Evolutionary conservation across 441 rosid species (phyloP).

Genomic region (Eruca vesicaria): DNA sequence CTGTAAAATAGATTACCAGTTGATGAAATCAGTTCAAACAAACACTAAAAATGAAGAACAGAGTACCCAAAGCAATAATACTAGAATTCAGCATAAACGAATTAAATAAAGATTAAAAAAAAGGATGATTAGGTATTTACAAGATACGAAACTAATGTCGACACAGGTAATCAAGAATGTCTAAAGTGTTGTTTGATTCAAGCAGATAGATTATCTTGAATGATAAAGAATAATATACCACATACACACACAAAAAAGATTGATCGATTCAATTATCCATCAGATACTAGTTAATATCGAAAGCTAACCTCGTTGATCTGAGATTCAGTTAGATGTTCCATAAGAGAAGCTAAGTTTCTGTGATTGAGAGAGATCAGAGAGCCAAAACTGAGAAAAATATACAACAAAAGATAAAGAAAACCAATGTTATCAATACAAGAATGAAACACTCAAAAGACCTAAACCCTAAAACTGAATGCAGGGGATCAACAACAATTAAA

Average conservation of each 20-base stretch:
- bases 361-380: background rate
- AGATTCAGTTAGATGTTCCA: conserved; percentile 19
- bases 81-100: background rate
- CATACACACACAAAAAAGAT: background rate
- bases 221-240: background rate
- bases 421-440: background rate
- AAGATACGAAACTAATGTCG: background rate
- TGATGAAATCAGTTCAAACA: too few relatives aligned
- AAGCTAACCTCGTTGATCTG: conserved; percentile 62
- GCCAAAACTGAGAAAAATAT: conserved; percentile 27
- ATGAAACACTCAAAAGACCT: too few relatives aligned
- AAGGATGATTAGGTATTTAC: background rate
- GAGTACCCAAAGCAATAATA: background rate
- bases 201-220: background rate
- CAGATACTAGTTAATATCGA: conserved; percentile 1
- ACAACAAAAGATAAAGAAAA: conserved; percentile 10
- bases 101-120: background rate
- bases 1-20: conserved; percentile 10
- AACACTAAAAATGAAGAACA: background rate
- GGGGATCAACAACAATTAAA: conserved; percentile 9
- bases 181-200: background rate
- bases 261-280: background rate
- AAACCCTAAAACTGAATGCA: conserved; percentile 26
- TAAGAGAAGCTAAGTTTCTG: conserved; percentile 2
- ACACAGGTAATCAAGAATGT: conserved; percentile 8